A percentile compares a stretch with the other conserved stretches of the same genome.
Conservation (phyloP, 306 rosid species). For the Gynostemma pentaphyllum region DNA sequence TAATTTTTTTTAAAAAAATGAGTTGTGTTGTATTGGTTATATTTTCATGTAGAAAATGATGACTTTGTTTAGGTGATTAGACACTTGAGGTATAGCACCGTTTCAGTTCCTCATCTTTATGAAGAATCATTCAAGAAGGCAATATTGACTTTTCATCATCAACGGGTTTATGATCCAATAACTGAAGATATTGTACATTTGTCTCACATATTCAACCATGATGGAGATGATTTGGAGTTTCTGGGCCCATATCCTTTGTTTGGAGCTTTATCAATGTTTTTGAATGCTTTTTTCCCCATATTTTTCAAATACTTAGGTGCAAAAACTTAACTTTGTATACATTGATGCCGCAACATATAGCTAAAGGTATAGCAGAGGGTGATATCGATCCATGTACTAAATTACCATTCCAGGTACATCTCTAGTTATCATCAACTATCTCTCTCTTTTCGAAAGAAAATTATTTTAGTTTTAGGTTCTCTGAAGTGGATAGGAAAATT, state of each 20-base stretch:
- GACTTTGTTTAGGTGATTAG: constrained; percentile 57
- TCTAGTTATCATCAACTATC: constrained; percentile 7
- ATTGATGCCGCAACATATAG: constrained; percentile 48
- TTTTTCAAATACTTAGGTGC: constrained; percentile 14
- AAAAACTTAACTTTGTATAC: constrained; percentile 56
- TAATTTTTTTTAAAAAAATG: neutral
- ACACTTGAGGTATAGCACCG: constrained; percentile 65
- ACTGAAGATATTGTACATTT: constrained; percentile 59
- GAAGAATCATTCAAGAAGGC: constrained; percentile 92
- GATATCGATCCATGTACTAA: constrained; percentile 83
- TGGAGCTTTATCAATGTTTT: neutral
- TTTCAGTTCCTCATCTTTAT: constrained; percentile 63
- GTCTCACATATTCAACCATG: constrained; percentile 31
- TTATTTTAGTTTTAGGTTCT: neutral
- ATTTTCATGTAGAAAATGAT: constrained; percentile 7
- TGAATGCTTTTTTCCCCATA: neutral
- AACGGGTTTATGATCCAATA: constrained; percentile 69
- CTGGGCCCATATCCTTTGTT: constrained; percentile 90
- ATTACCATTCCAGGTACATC: constrained; percentile 58
- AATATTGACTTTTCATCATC: constrained; percentile 65
- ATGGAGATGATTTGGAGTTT: constrained; percentile 58
- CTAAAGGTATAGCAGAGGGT: constrained; percentile 82
- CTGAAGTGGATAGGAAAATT: neutral
- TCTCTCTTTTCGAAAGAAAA: neutral
- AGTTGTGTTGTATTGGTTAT: constrained; percentile 7